phyloP scores from a whole-genome alignment of 306 rosid genomes.

The Purshia tridentata region DNA sequence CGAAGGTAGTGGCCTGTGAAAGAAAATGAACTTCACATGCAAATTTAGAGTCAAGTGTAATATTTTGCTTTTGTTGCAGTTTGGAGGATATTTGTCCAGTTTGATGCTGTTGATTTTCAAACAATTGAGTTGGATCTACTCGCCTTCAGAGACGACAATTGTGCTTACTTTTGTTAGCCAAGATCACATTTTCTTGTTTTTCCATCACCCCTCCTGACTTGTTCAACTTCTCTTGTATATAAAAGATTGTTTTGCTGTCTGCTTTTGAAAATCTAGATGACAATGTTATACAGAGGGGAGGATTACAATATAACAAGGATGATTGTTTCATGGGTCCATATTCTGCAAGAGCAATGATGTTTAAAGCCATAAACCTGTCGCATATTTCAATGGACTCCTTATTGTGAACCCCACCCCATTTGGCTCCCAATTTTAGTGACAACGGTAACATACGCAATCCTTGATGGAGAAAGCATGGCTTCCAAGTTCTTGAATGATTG shows the following conservation, averaged over 20 bases:
- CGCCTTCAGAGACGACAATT: not conserved
- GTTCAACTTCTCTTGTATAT: not conserved
- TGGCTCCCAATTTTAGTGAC: no score
- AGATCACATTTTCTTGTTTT: not conserved
- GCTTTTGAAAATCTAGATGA: not conserved
- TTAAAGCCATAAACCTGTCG: not conserved
- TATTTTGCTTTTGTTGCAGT: constrained; percentile 41
- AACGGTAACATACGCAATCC: no score
- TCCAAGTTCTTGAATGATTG: no score
- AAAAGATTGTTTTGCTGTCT: not conserved
- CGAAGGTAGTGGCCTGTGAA: constrained; percentile 47
- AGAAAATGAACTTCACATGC: not conserved
- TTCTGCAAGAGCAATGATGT: not conserved
- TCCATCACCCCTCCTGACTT: not conserved
- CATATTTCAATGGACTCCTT: no score
- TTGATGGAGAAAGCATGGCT: no score
- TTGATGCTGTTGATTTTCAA: constrained; percentile 28
- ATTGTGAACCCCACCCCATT: no score
- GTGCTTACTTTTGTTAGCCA: not conserved
- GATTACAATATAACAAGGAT: not conserved
- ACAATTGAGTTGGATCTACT: not conserved
- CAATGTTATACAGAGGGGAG: not conserved
- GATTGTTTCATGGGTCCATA: not conserved
- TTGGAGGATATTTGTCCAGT: constrained; percentile 75
- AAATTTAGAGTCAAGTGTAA: constrained; percentile 1